Evolutionary conservation across 2,329 filamentous ascomycete species (phyloP), one percentile per base, ranked within the genome.

Genomic region (Thelonectria blattea): DNA sequence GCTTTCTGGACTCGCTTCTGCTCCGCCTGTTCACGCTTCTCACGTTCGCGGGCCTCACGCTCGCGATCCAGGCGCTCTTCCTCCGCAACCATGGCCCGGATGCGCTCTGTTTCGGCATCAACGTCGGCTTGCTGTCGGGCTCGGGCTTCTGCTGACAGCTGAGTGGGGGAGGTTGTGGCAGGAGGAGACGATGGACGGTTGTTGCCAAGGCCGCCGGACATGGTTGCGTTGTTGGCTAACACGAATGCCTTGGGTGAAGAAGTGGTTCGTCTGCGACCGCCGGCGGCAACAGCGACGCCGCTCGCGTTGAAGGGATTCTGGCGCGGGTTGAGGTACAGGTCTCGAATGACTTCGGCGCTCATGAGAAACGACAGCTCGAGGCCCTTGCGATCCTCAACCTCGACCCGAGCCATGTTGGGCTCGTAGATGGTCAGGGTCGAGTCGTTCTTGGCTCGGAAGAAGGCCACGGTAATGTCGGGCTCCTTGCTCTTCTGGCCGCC

Each of bases 321-420:
- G 56, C 88, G 85, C 5, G 88, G 84, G 60, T 83, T 80, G 27
- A 90, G 79, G 68, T 85, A 90, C 42, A 91, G 78, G 66, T 91
- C 88, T 45, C 85, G 83, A 60, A 91, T 88, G 32, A 88, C 84
- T 66, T 88, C 84, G 1, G 87, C 85, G 27, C 85, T 81, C 18
- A 90, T 75, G 18, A 90, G 73, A 17, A 98, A 77, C 1, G 93
- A 88, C 1, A 98, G 85, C 73, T 99, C 95, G 4, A 98, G 80
- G 0, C 95, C 95, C 75, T 97, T 98, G 58, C 90, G 88, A 76
- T 99, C 95, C 75, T 99, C 93, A 63, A 98, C 88, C 45, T 98
- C 93, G 11, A 98, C 90, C 7, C 95, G 85, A 62, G 90, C 89
- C 72, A 98, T 82, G 73, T 98, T 98, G 5, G 94, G 91, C 76